A percentile compares a stretch with the other conserved stretches of the same genome.
Conservation (phyloP, 331 rosid species). For the Quercus tomentella region DNA sequence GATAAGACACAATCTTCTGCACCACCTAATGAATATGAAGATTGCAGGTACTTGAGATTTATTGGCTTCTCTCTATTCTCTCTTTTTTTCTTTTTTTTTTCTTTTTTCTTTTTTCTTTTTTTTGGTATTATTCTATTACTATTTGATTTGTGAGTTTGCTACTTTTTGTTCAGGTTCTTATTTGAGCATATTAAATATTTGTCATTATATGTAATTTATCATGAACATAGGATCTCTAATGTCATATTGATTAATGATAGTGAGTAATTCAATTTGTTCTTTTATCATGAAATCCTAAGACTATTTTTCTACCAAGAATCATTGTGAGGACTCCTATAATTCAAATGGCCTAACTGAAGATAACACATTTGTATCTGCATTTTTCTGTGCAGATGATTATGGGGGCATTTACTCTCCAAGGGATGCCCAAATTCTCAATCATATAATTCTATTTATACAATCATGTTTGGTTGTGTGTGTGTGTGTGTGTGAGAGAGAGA, state of each 20-base stretch:
- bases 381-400: background rate
- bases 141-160: background rate
- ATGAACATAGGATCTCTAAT: background rate
- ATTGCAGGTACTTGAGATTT: constrained; percentile 30
- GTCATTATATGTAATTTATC: background rate
- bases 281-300: background rate
- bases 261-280: background rate
- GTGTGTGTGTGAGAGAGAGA: background rate
- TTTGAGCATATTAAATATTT: background rate
- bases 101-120: too few species aligned
- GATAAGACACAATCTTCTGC: constrained; percentile 17
- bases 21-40: constrained; percentile 13
- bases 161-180: background rate
- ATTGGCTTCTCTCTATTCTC: background rate
- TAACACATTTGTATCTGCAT: background rate
- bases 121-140: background rate
- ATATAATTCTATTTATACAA: background rate
- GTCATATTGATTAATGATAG: background rate
- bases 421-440: background rate
- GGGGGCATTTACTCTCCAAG: background rate
- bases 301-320: background rate
- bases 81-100: background rate
- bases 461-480: background rate
- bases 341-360: background rate
- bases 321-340: background rate